Evolutionary conservation across 306 rosid genomes (phyloP).

Genomic region (Inga oerstediana): DNA sequence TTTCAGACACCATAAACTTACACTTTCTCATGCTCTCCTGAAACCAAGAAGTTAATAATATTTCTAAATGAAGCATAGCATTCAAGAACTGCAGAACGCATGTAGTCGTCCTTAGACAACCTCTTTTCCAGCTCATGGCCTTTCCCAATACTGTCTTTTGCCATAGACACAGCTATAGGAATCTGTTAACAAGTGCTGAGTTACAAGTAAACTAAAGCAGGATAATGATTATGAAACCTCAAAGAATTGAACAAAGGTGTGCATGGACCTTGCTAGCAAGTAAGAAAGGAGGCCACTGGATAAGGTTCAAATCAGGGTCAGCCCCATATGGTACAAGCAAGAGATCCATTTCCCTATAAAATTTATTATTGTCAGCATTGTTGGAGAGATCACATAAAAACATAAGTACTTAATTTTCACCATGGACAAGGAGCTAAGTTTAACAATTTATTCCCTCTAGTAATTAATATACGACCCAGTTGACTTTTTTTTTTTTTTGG

Average conservation of each 20-base stretch:
- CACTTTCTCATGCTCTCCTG: slow-evolving; percentile 73
- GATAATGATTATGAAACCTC: slow-evolving; percentile 23
- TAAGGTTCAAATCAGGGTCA: slow-evolving; percentile 69
- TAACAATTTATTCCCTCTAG: neutral
- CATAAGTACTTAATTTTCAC: slow-evolving; percentile 16
- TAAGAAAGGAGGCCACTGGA: slow-evolving; percentile 98
- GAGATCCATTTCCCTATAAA: slow-evolving; percentile 87
- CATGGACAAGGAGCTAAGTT: slow-evolving; percentile 14
- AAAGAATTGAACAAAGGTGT: slow-evolving; percentile 25
- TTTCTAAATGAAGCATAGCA: slow-evolving; percentile 79
- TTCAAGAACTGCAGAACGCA: slow-evolving; percentile 84
- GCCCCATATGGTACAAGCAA: slow-evolving; percentile 90
- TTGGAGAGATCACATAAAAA: slow-evolving; percentile 11
- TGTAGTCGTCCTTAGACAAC: slow-evolving; percentile 65
- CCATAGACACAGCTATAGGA: slow-evolving; percentile 97
- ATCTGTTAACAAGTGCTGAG: slow-evolving; percentile 52
- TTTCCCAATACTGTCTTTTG: slow-evolving; percentile 75
- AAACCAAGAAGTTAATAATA: slow-evolving; percentile 69
- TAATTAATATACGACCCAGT: too few species aligned
- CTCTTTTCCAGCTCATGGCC: slow-evolving; percentile 81
- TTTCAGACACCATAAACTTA: slow-evolving; percentile 43
- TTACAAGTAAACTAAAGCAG: slow-evolving; percentile 27
- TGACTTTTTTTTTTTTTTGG: too few species aligned
- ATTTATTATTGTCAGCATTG: slow-evolving; percentile 29
- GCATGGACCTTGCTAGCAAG: slow-evolving; percentile 93